Percentiles rank a stretch among this genome's conserved stretches.
Evolutionary conservation across 1,284 basidiomycete species (phyloP).

Genomic region (Sporisorium graminicola): DNA sequence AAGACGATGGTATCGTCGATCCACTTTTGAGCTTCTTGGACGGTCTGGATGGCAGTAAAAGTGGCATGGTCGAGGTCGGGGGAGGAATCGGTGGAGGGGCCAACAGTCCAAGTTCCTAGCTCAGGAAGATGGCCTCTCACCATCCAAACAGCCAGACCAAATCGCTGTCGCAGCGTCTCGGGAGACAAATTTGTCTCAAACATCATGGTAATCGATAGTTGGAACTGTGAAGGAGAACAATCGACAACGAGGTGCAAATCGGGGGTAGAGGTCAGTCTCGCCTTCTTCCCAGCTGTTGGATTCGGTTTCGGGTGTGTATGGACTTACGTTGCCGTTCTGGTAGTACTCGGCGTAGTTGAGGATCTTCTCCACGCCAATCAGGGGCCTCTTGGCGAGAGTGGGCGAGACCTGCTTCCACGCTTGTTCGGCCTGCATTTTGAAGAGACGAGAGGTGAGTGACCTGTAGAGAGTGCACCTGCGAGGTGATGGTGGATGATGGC

Average conservation of each 20-base stretch:
- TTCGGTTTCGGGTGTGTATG: not conserved
- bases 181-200: conserved; percentile 16
- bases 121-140: conserved; percentile 19
- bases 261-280: no score
- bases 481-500: not conserved
- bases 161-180: conserved; percentile 20
- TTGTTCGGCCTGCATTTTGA: conserved; percentile 5
- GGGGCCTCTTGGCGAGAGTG: conserved; percentile 13
- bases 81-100: not conserved
- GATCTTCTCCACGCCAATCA: conserved; percentile 32
- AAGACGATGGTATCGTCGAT: conserved; percentile 25
- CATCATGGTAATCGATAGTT: conserved; percentile 14
- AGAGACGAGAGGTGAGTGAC: not conserved
- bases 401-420: conserved; percentile 23
- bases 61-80: conserved; percentile 25
- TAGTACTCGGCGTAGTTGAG: conserved; percentile 41
- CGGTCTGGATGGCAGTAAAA: conserved; percentile 23
- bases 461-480: not conserved
- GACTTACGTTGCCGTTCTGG: conserved; percentile 34
- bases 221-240: conserved; percentile 19
- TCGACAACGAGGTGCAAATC: not conserved
- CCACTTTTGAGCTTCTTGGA: conserved; percentile 33
- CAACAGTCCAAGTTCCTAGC: conserved; percentile 19
- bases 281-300: no score
- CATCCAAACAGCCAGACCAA: conserved; percentile 28